Evolutionary conservation across 2,329 filamentous ascomycete genomes (phyloP), one percentile per base, ranked within the genome.

Genomic region (Plectosphaerella cucumerina): DNA sequence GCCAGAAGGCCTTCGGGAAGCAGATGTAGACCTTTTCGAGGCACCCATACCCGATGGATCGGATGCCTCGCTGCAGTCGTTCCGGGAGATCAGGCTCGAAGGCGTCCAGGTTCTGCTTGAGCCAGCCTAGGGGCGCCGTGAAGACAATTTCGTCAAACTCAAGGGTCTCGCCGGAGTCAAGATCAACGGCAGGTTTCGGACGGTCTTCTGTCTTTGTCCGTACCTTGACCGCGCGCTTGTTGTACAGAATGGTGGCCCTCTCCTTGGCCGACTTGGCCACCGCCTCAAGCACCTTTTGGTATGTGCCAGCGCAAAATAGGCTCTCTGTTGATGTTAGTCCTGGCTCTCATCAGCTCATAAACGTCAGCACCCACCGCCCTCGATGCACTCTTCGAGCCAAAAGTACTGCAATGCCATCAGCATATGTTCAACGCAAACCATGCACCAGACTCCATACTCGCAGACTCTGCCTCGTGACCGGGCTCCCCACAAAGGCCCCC

Each of bases 1-100:
- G 68, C 90, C 91, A 96, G 65, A 92, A 96, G 0, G 90, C 83
- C 11, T 69, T 73, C 0, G 87, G 83, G 59, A 96, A 96, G 35
- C 79, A 87, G 41, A 90, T 76, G 63, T 82, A 83, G 2, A 81
- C 72, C 70, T 90, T 90, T 63, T 90, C 87, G 2, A 90, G 73
- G 49, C 80, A 83, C 1, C 87, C 87, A 53, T 89, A 90, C 42
- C 84, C 77, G 43, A 90, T 82, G 37, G 75, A 75, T n/a, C 71
- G 63, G 51, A 90, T 86, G 4, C 85, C 84, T 48, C 78, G 70
- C 15, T 72, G 67, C n/a, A 90, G 62, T 15, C 78, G 73, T 5
- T 66, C 59, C 0, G 85, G 82, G 4, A 89, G 70, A 5, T 73
- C 65, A 10, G 85, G 86, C n/a, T 73, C 68, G 58, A 90, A 89